Percentiles rank a stretch among this genome's conserved stretches.
Conservation (phyloP, 352 stramenopile genomes). For the Achlya hypogyna region DNA sequence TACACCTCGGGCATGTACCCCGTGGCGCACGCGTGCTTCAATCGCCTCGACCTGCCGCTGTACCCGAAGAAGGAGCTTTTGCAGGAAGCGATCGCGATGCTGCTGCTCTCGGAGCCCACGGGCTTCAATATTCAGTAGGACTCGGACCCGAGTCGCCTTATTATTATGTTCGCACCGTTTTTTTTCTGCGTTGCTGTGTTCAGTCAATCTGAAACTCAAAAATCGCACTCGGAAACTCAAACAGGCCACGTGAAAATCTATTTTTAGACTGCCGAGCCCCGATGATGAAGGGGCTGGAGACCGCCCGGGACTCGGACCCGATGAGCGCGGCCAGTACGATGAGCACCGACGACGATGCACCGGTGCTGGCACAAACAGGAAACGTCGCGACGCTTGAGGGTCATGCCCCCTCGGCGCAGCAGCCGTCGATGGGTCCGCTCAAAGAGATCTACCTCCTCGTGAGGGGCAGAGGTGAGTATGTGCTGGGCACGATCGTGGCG, state of each 20-base stretch:
- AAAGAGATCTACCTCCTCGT: conserved; percentile 18
- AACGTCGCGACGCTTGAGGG: background rate
- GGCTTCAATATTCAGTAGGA: conserved; percentile 88
- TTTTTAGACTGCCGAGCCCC: too few relatives aligned
- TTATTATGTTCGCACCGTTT: too few relatives aligned
- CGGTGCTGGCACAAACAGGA: too few relatives aligned
- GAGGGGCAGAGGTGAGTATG: background rate
- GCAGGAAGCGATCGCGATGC: conserved; percentile 89
- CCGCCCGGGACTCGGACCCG: too few relatives aligned
- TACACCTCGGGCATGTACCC: conserved; percentile 59
- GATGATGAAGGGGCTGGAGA: too few relatives aligned
- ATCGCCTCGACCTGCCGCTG: conserved; percentile 69
- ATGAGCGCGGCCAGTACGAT: too few relatives aligned
- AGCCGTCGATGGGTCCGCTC: background rate
- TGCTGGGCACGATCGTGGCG: conserved; percentile 22
- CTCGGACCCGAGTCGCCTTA: too few relatives aligned
- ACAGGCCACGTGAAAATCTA: too few relatives aligned
- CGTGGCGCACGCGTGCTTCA: conserved; percentile 78
- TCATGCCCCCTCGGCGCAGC: background rate
- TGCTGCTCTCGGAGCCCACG: conserved; percentile 94
- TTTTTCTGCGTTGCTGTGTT: too few relatives aligned
- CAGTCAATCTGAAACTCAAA: too few relatives aligned
- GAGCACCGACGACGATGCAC: too few relatives aligned
- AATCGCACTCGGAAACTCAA: too few relatives aligned
- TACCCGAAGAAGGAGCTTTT: conserved; percentile 85